Percentiles rank a stretch among this genome's conserved stretches.
Conservation (phyloP, 208 protist species). For the Crithidia expoeki region DNA sequence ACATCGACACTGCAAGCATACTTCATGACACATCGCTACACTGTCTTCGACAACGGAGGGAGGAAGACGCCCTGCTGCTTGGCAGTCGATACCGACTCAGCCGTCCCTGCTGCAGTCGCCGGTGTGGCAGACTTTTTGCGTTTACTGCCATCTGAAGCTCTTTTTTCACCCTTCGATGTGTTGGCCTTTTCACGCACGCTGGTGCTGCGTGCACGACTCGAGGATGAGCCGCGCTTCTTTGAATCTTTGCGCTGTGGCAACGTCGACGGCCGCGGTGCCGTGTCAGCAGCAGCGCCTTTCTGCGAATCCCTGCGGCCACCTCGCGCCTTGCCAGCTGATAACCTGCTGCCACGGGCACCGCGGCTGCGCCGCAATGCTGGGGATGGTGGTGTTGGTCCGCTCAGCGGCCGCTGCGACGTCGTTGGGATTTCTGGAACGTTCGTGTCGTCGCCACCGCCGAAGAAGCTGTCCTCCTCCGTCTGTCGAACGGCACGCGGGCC, state of each 20-base stretch:
- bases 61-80: slow-evolving; percentile 18
- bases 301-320: slow-evolving; percentile 4
- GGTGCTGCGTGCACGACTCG: slow-evolving; percentile 3
- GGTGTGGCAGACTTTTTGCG: slow-evolving; percentile 9
- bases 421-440: slow-evolving; percentile 32
- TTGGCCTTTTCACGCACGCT: slow-evolving; percentile 13
- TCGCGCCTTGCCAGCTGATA: neutral
- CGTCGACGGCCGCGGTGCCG: neutral
- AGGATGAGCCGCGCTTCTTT: slow-evolving; percentile 6
- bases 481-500: slow-evolving; percentile 23
- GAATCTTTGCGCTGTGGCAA: slow-evolving; percentile 12
- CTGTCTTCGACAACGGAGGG: slow-evolving; percentile 23
- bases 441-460: neutral
- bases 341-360: slow-evolving; percentile 8
- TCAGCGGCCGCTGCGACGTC: slow-evolving; percentile 2
- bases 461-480: slow-evolving; percentile 5
- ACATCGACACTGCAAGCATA: too few species aligned
- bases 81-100: neutral
- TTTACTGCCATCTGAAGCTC: neutral
- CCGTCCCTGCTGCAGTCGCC: neutral
- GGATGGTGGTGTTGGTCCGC: neutral
- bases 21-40: slow-evolving; percentile 1
- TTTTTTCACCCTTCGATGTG: slow-evolving; percentile 8
- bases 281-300: slow-evolving; percentile 5
- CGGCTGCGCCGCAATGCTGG: slow-evolving; percentile 7